phyloP scores from a whole-genome alignment of 345 rosid genomes.

The Citrus sp. region DNA sequence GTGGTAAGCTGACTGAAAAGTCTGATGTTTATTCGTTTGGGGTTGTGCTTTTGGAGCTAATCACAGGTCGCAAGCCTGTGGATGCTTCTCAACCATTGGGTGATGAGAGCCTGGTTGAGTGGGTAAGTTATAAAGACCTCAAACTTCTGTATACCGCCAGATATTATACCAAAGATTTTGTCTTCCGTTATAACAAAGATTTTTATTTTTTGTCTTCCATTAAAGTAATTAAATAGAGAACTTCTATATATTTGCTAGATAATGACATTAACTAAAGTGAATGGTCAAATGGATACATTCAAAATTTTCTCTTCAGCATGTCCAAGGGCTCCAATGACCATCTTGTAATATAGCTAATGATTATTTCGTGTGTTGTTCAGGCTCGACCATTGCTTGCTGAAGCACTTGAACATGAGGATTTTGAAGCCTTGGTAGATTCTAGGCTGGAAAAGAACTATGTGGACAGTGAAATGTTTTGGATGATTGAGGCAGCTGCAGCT shows the following conservation, averaged over 20 bases:
- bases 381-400: slow-evolving; percentile 79
- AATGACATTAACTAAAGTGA: not conserved
- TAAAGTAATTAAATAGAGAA: not conserved
- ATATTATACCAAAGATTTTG: not conserved
- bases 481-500: slow-evolving; percentile 98
- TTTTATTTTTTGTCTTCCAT: too few relatives aligned
- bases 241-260: not conserved
- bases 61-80: slow-evolving; percentile 95
- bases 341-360: not conserved
- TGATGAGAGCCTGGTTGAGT: slow-evolving; percentile 98
- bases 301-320: not conserved
- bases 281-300: not conserved
- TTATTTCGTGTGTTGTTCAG: slow-evolving; percentile 34
- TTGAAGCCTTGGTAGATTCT: slow-evolving; percentile 63
- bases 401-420: slow-evolving; percentile 74
- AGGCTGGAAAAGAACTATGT: slow-evolving; percentile 62
- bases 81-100: slow-evolving; percentile 90
- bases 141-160: not conserved
- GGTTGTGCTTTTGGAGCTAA: slow-evolving; percentile 90
- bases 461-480: slow-evolving; percentile 72
- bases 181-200: too few relatives aligned
- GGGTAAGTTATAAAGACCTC: slow-evolving; percentile 46
- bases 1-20: slow-evolving; percentile 93
- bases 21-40: slow-evolving; percentile 97
- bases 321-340: not conserved